Percentiles rank a stretch among this genome's conserved stretches.
Evolutionary conservation across 495 filamentous ascomycete genomes (phyloP).

Genomic region (Staphylotrichum longicolle): DNA sequence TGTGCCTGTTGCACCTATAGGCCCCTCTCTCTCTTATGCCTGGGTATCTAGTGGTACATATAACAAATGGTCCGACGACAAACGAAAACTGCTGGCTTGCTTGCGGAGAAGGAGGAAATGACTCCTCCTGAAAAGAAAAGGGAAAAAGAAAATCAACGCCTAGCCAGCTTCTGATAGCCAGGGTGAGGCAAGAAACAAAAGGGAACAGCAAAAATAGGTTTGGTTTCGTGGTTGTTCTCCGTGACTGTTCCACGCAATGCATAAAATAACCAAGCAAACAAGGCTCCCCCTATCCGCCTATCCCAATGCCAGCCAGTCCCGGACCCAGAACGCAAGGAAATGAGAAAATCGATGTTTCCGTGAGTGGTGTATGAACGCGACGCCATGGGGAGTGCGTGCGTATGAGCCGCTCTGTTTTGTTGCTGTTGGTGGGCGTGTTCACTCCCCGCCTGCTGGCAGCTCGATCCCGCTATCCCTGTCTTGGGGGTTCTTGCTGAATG

Average conservation of each 20-base stretch:
- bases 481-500: constrained; percentile 41
- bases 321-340: not conserved
- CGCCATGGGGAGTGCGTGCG: not conserved
- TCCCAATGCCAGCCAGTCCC: constrained; percentile 2
- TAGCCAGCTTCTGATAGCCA: too few relatives aligned
- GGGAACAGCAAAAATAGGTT: not conserved
- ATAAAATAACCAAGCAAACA: not conserved
- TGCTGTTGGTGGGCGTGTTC: not conserved
- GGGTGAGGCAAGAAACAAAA: not conserved
- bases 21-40: constrained; percentile 16
- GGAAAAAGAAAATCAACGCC: constrained; percentile 6
- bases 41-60: constrained; percentile 33
- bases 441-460: constrained; percentile 32
- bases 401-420: not conserved
- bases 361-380: not conserved
- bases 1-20: not conserved
- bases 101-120: too few relatives aligned
- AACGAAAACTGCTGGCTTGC: constrained; percentile 16
- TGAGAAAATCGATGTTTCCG: not conserved
- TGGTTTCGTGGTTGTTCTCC: not conserved
- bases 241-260: constrained; percentile 17
- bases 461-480: constrained; percentile 57
- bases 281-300: not conserved
- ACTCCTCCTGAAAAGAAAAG: not conserved
- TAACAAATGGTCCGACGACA: constrained; percentile 24